Evolutionary conservation across 2,329 filamentous ascomycete species (phyloP), one percentile per base, ranked within the genome.

Genomic region (Paramyrothecium sp.): DNA sequence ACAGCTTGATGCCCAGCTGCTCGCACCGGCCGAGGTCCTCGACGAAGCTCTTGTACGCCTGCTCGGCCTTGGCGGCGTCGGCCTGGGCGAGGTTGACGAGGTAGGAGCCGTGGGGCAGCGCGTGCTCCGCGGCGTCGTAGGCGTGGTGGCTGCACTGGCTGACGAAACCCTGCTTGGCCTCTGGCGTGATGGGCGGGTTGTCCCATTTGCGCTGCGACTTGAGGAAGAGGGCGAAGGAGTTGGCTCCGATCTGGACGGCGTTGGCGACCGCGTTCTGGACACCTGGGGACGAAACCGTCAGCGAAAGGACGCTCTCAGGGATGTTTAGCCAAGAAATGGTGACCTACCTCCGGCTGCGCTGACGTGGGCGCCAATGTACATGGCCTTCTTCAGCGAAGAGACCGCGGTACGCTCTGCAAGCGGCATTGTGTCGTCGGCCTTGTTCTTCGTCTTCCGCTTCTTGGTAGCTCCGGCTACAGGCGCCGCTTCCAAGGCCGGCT

Each of bases 131-230:
- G 7, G 87, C 83, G 67, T 91, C 86, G 72, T 94, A 97, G 53
- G 78, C 77, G 70, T 94, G 86, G 53, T 87, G 77, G 53, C 84
- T 79, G 69, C 91, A 91, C 33, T 86, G 77, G 48, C 81, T 80
- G 56, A 83, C 83, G 75, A 98, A 99, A 44, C 86, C 81, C 47
- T 86, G 80, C 53, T 84, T 81, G 54, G 89, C 84, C 23, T 89
- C 86, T 44, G 85, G 74, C 23, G 89, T 81, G 4, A 99, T 81
- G 1, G 90, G 84, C 10, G 93, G 91, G 67, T 89, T 96, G 26
- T 85, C 82, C 95, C 95, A 99, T 78, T 97, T 98, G 56, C 93
- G 88, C 73, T 99, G 95, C 0, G 91, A 96, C 72, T 98, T 98
- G 65, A 99, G 82, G 76, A 99, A 99, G 20, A 98, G 81, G 3